A percentile compares a stretch with the other conserved stretches of the same genome.
Evolutionary conservation across 352 stramenopile species (phyloP).

Genomic region (Pythium scleroteichum): DNA sequence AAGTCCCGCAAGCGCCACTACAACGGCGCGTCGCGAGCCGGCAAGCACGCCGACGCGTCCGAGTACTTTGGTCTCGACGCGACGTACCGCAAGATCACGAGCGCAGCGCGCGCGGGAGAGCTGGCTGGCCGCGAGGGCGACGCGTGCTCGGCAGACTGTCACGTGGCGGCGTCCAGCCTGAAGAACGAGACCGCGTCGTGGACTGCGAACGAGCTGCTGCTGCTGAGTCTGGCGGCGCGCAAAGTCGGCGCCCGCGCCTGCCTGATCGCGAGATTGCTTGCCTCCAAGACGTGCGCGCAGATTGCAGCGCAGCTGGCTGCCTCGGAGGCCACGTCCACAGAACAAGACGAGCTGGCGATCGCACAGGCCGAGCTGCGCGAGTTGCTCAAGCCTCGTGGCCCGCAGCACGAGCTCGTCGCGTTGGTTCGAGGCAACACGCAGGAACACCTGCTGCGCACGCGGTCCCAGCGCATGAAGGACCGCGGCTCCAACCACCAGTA

Average conservation of each 20-base stretch:
- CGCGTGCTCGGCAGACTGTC: constrained; percentile 13
- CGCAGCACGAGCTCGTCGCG: constrained; percentile 28
- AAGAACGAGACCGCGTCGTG: constrained; percentile 25
- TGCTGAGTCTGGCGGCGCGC: constrained; percentile 45
- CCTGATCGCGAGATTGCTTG: constrained; percentile 38
- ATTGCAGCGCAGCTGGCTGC: constrained; percentile 27
- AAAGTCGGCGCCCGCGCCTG: constrained; percentile 46
- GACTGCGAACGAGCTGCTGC: constrained; percentile 39
- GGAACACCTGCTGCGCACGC: constrained; percentile 70
- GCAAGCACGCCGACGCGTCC: constrained; percentile 41
- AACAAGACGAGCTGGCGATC: neutral
- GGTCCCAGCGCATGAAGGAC: constrained; percentile 81
- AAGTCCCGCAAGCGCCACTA: constrained; percentile 2
- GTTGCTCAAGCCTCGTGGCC: constrained; percentile 4
- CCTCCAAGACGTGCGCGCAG: constrained; percentile 44
- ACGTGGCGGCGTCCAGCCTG: neutral
- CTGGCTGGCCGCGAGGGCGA: neutral
- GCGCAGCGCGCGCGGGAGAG: constrained; percentile 24
- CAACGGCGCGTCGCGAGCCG: neutral
- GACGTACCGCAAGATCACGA: constrained; percentile 47
- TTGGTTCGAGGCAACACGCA: constrained; percentile 54
- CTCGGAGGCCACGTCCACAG: neutral
- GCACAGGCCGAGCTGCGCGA: constrained; percentile 17
- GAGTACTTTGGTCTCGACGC: constrained; percentile 62
- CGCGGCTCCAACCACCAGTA: constrained; percentile 75